phyloP scores from a whole-genome alignment of 2,329 filamentous ascomycete genomes.

The Sporothrix dimorphospora region DNA sequence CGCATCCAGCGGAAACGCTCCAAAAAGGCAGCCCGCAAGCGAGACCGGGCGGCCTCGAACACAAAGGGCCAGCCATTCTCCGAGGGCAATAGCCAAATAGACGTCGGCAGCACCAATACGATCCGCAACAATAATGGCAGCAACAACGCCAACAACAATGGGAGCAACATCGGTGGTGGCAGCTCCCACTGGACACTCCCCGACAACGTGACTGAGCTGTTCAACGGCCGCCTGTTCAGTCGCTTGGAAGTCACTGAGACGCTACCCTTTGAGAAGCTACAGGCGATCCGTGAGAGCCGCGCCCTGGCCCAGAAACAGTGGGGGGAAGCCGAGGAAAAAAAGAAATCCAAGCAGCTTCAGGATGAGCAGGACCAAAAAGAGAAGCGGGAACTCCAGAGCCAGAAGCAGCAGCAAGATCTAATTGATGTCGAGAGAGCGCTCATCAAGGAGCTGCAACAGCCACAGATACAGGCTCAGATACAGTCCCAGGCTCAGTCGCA shows the following conservation, averaged over 20 bases:
- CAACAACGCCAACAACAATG: conserved; percentile 35
- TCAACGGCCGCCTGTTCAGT: conserved; percentile 58
- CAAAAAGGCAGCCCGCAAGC: conserved; percentile 5
- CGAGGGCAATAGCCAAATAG: conserved; percentile 29
- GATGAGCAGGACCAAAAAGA: conserved; percentile 26
- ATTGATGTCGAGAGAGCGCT: conserved; percentile 8
- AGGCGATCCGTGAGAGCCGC: conserved; percentile 49
- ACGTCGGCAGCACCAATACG: conserved; percentile 28
- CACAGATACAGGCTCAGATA: neutral
- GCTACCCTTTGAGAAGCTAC: conserved; percentile 56
- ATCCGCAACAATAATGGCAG: conserved; percentile 3
- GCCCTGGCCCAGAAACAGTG: conserved; percentile 39
- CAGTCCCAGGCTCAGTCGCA: neutral
- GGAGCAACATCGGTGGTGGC: conserved; percentile 36
- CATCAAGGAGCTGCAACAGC: conserved; percentile 7
- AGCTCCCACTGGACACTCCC: conserved; percentile 56
- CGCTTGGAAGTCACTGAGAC: conserved; percentile 63
- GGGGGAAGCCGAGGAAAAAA: conserved; percentile 19
- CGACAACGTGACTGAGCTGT: conserved; percentile 60
- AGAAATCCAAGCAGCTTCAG: conserved; percentile 28
- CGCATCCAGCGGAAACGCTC: conserved; percentile 22
- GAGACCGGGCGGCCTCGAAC: neutral
- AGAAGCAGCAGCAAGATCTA: conserved; percentile 1
- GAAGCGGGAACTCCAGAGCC: neutral
- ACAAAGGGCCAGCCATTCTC: neutral